A percentile compares a stretch with the other conserved stretches of the same genome.
Conservation (phyloP, 176 grass and related monocot genomes). For the Saccharum spontaneum region DNA sequence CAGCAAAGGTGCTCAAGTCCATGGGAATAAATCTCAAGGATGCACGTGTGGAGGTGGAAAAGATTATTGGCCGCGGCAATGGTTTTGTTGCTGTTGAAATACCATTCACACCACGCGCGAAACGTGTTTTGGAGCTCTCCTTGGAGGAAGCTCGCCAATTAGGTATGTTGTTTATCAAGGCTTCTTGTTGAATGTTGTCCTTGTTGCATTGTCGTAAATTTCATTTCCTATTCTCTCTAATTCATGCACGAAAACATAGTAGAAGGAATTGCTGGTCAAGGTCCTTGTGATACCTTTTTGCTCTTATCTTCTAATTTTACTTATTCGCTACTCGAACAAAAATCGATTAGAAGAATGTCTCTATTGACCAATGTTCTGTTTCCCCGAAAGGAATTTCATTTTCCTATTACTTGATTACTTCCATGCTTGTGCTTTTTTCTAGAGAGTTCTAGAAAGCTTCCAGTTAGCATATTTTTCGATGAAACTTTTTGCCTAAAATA, state of each 20-base stretch:
- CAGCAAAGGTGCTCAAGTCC: constrained; percentile 96
- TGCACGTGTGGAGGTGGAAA: constrained; percentile 91
- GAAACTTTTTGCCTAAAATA: not conserved
- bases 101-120: constrained; percentile 89
- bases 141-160: constrained; percentile 92
- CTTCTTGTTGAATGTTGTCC: not conserved
- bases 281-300: not conserved
- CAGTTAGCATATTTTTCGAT: not conserved
- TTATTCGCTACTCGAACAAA: not conserved
- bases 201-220: not conserved
- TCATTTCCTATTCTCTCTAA: not conserved
- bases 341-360: not conserved
- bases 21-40: constrained; percentile 99
- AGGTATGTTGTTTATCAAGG: constrained; percentile 45
- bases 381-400: not conserved
- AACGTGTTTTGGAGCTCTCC: constrained; percentile 82
- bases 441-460: not conserved
- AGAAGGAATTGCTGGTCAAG: constrained; percentile 22
- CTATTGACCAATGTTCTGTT: not conserved
- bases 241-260: not conserved
- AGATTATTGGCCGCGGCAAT: constrained; percentile 90
- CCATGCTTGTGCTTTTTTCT: not conserved
- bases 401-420: not conserved
- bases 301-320: not conserved
- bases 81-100: constrained; percentile 96